A percentile compares a stretch with the other conserved stretches of the same genome.
Conservation (phyloP, 345 rosid genomes). For the Abelmoschus esculentus region DNA sequence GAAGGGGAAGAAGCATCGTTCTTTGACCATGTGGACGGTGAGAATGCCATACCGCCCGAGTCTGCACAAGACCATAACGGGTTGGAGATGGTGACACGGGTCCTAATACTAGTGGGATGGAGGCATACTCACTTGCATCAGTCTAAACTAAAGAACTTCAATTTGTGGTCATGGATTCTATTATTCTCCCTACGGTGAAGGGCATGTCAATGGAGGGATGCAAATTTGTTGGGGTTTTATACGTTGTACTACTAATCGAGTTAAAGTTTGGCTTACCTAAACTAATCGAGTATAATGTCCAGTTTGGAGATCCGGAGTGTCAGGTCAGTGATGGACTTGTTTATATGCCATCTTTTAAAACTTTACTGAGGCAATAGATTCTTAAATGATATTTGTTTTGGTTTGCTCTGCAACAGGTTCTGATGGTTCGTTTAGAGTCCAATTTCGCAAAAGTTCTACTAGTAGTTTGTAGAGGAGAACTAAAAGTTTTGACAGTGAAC, state of each 20-base stretch:
- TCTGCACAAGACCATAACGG: constrained; percentile 93
- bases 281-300: constrained; percentile 91
- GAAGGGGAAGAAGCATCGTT: constrained; percentile 97
- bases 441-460: constrained; percentile 72
- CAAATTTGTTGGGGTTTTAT: constrained; percentile 84
- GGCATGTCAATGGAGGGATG: constrained; percentile 92
- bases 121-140: constrained; percentile 90
- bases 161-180: constrained; percentile 69
- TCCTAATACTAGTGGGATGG: constrained; percentile 95
- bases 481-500: constrained; percentile 49
- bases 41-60: constrained; percentile 81
- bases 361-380: neutral
- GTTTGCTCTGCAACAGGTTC: constrained; percentile 34
- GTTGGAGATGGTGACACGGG: constrained; percentile 96
- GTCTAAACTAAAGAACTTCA: constrained; percentile 65
- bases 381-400: neutral
- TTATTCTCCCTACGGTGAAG: constrained; percentile 78
- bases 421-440: constrained; percentile 82
- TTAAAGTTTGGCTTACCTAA: constrained; percentile 88
- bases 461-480: constrained; percentile 75
- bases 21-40: constrained; percentile 90
- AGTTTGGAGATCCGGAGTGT: constrained; percentile 97
- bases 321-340: constrained; percentile 58
- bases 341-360: constrained; percentile 22
- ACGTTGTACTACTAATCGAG: constrained; percentile 91